Base-by-base conservation (phyloP, 2,329 filamentous ascomycete species). In the Trichoderma sp. region DNA sequence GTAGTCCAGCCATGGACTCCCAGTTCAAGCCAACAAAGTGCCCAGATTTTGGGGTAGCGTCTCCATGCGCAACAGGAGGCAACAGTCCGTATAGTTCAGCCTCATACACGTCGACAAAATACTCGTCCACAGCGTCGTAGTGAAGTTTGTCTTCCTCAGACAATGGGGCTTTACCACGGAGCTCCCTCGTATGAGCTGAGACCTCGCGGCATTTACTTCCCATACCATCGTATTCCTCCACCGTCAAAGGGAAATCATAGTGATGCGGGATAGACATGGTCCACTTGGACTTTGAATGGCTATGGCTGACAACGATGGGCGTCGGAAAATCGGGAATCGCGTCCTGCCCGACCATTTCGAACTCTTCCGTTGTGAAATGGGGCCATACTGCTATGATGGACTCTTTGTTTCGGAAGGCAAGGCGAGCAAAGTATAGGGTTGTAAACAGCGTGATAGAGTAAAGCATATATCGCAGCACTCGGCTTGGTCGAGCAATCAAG, bases 211-310 rank as follows among this genome's bases (percentile, higher is more conserved):
- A 93, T 78, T 93, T 91, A 33, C 85, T 86, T 81, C 92, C 94
- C 76, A 97, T 92, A 59, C 92, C 89, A 16, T 87, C 84, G 81
- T 97, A 97, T 77, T 94, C 89, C 11, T 88, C 83, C 24, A 90
- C 88, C 0, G 87, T 83, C 3, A 97, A 83, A 1, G 94, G 94
- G 76, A 96, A 96, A 4, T 87, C 85, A 63, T 88, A 86, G 75
- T 88, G 88, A 7, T 88, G 86, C 1, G 94, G 94, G 50, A 97
- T 95, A 1, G 91, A 95, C 12, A 97, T 89, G 0, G 94, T 97
- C 95, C 95, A 97, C 81, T 90, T 92, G 12, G 91, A 86, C 69
- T 88, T 89, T 3, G 93, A 93, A 62, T 87, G 86, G 31, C 86
- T 85, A 83, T 95, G 93, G 16, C 88, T 90, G 63, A 95, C 87